A percentile compares a stretch with the other conserved stretches of the same genome.
Conservation (phyloP, 2,329 filamentous ascomycete genomes). For the Botrytis fragariae region DNA sequence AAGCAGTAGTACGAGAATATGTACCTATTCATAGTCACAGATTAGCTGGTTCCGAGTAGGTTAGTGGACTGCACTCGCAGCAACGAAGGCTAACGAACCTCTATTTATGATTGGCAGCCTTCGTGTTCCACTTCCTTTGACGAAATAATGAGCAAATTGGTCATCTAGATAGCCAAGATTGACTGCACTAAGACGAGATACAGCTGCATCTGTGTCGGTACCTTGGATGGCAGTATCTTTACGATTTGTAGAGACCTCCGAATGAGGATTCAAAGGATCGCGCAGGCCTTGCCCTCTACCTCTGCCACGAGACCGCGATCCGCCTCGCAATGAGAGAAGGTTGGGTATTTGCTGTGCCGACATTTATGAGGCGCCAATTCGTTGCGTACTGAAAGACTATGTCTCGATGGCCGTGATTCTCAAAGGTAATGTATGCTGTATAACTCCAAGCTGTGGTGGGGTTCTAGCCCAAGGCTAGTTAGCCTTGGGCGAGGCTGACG, state of each 20-base stretch:
- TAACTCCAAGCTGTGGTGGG: conserved; percentile 1
- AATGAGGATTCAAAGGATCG: conserved; percentile 18
- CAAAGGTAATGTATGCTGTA: neutral
- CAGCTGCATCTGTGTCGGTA: conserved; percentile 88
- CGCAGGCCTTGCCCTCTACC: conserved; percentile 47
- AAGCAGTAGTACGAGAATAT: conserved; percentile 82
- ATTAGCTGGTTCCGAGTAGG: conserved; percentile 1
- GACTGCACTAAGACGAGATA: conserved; percentile 86
- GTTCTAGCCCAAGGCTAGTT: neutral
- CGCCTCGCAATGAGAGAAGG: conserved; percentile 57
- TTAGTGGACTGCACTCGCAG: conserved; percentile 18
- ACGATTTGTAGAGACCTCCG: conserved; percentile 7
- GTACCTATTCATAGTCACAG: conserved; percentile 58
- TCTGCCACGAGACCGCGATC: conserved; percentile 41
- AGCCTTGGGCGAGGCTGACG: neutral
- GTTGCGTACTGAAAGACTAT: neutral
- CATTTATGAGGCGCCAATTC: conserved; percentile 47
- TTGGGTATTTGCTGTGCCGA: conserved; percentile 76
- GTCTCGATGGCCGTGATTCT: neutral
- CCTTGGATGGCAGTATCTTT: conserved; percentile 76
- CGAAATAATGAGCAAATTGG: conserved; percentile 70
- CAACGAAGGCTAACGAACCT: conserved; percentile 52
- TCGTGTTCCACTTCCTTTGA: conserved; percentile 54
- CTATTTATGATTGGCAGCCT: conserved; percentile 91
- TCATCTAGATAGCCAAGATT: conserved; percentile 82